phyloP scores from a whole-genome alignment of 192 early-diverging fungal genomes.

The Tieghemiomyces parasiticus region DNA sequence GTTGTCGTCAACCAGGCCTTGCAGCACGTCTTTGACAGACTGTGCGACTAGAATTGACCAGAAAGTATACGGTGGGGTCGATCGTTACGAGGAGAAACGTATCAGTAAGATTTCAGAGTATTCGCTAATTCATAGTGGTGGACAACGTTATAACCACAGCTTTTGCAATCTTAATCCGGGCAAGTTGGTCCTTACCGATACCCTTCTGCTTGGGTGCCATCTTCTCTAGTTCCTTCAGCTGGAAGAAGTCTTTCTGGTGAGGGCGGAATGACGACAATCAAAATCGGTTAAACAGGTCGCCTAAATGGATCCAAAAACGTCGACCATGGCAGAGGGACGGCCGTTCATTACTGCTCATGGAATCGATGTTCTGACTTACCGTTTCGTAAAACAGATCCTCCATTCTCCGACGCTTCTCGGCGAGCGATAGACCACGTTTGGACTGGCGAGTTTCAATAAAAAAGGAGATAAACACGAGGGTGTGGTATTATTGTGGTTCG shows the following conservation, averaged over 20 bases:
- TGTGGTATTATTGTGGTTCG: too few relatives aligned
- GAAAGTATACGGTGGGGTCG: neutral
- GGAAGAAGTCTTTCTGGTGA: slow-evolving; percentile 47
- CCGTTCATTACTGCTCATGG: neutral
- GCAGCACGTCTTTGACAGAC: slow-evolving; percentile 70
- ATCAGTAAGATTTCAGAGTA: neutral
- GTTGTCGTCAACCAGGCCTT: slow-evolving; percentile 66
- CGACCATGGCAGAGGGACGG: neutral
- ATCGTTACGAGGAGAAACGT: neutral
- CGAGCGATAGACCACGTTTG: slow-evolving; percentile 1
- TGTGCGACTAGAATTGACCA: slow-evolving; percentile 35
- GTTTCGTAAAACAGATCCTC: slow-evolving; percentile 8
- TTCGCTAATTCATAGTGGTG: neutral
- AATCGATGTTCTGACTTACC: neutral
- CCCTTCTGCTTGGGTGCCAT: slow-evolving; percentile 67
- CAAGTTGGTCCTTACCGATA: slow-evolving; percentile 33
- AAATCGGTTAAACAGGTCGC: neutral
- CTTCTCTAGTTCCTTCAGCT: slow-evolving; percentile 75
- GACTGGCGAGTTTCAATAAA: too few relatives aligned
- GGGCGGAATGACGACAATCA: neutral
- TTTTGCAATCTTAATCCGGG: neutral
- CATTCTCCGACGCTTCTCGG: slow-evolving; percentile 2
- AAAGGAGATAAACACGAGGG: too few relatives aligned
- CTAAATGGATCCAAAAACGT: neutral
- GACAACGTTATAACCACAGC: neutral